Conservation (phyloP, 805 yeast species). For the Candida incommunis region DNA sequence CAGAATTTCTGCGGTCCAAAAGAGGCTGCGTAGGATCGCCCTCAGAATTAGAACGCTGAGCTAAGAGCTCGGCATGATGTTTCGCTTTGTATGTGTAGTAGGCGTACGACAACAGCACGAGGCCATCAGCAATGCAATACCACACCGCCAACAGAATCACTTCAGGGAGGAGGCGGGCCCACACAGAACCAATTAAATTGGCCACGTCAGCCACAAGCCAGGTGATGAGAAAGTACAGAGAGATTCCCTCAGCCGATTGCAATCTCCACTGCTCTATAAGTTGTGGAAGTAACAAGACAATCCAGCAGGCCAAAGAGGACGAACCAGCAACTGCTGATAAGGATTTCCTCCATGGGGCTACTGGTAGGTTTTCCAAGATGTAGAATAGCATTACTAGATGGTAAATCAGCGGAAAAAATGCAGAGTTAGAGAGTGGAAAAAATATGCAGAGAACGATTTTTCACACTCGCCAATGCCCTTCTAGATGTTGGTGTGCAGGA, state of each 20-base stretch:
- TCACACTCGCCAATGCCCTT: too few species aligned
- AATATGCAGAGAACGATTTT: too few species aligned
- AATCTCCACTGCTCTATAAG: conserved; percentile 68
- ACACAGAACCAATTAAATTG: conserved; percentile 51
- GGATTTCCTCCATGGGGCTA: not conserved
- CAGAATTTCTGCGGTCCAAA: conserved; percentile 16
- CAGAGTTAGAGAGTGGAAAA: too few species aligned
- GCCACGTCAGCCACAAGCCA: conserved; percentile 66
- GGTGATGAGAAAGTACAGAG: conserved; percentile 48
- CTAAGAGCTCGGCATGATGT: not conserved
- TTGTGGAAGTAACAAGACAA: conserved; percentile 63
- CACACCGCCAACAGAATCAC: conserved; percentile 58
- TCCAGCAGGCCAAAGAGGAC: conserved; percentile 64
- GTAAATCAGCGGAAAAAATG: too few species aligned
- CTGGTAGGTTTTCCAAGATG: too few species aligned
- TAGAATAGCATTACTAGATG: too few species aligned
- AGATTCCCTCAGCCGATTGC: conserved; percentile 60
- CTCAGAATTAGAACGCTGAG: not conserved
- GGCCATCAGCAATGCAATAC: conserved; percentile 59
- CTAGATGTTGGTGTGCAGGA: too few species aligned
- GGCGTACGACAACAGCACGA: conserved; percentile 42
- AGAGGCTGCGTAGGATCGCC: conserved; percentile 14
- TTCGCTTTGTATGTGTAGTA: conserved; percentile 30
- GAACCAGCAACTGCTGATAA: conserved; percentile 30
- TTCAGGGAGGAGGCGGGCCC: conserved; percentile 59